Evolutionary conservation across 2,329 filamentous ascomycete species (phyloP).

Genomic region (Phialemoniopsis sp.): DNA sequence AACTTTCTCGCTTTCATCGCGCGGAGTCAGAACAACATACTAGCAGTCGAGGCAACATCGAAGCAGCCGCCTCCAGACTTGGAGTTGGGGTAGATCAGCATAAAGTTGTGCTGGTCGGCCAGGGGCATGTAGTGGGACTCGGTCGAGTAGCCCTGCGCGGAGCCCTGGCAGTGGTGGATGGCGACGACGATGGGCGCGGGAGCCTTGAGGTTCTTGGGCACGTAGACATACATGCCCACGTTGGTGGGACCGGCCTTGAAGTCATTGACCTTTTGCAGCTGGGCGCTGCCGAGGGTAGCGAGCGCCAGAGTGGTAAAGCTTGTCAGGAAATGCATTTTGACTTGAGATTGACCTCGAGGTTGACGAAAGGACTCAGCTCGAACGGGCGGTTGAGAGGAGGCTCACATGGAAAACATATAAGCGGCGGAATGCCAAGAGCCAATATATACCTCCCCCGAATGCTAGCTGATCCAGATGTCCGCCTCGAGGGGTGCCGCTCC

Average conservation of each 20-base stretch:
- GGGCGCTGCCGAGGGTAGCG: constrained; percentile 16
- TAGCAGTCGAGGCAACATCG: constrained; percentile 50
- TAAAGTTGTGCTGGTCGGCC: constrained; percentile 52
- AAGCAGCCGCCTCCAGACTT: constrained; percentile 44
- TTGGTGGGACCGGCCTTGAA: constrained; percentile 24
- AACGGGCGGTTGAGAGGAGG: too few relatives aligned
- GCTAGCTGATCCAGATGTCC: too few relatives aligned
- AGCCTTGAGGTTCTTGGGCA: constrained; percentile 22
- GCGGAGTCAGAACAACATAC: constrained; percentile 16
- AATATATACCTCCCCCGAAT: too few relatives aligned
- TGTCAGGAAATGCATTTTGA: constrained; percentile 9
- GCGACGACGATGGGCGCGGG: constrained; percentile 44
- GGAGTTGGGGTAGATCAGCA: constrained; percentile 43
- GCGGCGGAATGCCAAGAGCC: too few relatives aligned
- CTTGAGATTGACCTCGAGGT: too few relatives aligned
- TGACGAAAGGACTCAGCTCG: too few relatives aligned
- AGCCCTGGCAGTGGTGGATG: constrained; percentile 53
- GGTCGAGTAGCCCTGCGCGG: constrained; percentile 44
- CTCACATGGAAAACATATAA: too few relatives aligned
- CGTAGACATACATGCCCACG: constrained; percentile 27
- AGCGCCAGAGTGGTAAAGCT: constrained; percentile 17
- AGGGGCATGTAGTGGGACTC: constrained; percentile 46
- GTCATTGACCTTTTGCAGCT: constrained; percentile 22
- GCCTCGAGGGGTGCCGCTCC: too few relatives aligned
- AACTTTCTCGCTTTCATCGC: too few relatives aligned